These are phyloP conservation scores for Apophysomyces variabilis DNA, from an alignment of 371 early-diverging fungal genomes.

Conservation along the genomic window DNA sequence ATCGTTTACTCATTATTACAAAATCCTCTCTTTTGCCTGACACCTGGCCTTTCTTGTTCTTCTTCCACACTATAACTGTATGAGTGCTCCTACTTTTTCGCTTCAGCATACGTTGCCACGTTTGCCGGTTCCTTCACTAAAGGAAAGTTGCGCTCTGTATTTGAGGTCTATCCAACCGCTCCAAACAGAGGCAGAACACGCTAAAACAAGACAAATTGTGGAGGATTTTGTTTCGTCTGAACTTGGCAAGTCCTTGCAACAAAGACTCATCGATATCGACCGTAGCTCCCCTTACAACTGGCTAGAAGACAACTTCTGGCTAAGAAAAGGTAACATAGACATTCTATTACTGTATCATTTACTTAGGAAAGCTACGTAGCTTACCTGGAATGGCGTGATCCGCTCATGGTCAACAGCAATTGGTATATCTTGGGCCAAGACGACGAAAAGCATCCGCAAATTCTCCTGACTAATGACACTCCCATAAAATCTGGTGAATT, in stretches of 20 bases:
- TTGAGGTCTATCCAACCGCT: slow-evolving; percentile 70
- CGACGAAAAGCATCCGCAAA: slow-evolving; percentile 70
- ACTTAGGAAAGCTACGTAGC: slow-evolving; percentile 48
- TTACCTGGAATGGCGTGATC: slow-evolving; percentile 90
- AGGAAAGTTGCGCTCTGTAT: slow-evolving; percentile 77
- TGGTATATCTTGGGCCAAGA: slow-evolving; percentile 80
- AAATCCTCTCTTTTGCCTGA: slow-evolving; percentile 4
- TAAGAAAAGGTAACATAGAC: slow-evolving; percentile 45
- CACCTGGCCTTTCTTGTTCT: slow-evolving; percentile 16
- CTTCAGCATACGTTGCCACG: slow-evolving; percentile 76
- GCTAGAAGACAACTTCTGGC: slow-evolving; percentile 94
- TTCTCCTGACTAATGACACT: slow-evolving; percentile 45
- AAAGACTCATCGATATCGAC: slow-evolving; percentile 65
- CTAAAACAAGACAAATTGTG: slow-evolving; percentile 34
- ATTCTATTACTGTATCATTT: not conserved
- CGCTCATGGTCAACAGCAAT: slow-evolving; percentile 87
- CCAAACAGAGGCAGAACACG: slow-evolving; percentile 42
- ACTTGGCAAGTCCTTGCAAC: slow-evolving; percentile 48
- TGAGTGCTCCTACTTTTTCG: slow-evolving; percentile 58
- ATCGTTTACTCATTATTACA: not conserved
- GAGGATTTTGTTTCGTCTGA: slow-evolving; percentile 36
- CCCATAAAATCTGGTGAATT: slow-evolving; percentile 49
- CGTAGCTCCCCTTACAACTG: slow-evolving; percentile 74
- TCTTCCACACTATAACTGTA: not conserved
- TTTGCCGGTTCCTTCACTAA: slow-evolving; percentile 79